phyloP scores from a whole-genome alignment of 2,329 filamentous ascomycete genomes.

The Paradendryphiella salina region DNA sequence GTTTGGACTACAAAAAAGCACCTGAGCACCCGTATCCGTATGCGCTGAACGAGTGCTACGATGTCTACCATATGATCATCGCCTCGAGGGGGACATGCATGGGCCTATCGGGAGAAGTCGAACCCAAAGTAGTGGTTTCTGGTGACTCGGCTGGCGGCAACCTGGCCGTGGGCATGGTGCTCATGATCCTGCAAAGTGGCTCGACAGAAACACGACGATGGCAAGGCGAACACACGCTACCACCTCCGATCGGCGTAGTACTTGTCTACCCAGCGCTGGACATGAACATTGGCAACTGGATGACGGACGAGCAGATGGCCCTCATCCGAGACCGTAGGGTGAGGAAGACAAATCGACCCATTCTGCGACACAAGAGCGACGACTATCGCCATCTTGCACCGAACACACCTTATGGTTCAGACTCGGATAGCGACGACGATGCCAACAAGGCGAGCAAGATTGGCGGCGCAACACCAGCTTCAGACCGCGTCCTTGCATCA shows the following conservation, averaged over 20 bases:
- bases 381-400: constrained; percentile 82
- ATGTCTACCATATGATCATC: constrained; percentile 77
- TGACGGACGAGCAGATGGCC: constrained; percentile 97
- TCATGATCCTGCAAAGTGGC: constrained; percentile 85
- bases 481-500: constrained; percentile 35
- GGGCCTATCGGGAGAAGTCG: constrained; percentile 67
- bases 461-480: constrained; percentile 20
- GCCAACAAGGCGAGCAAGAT: constrained; percentile 16
- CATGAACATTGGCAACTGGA: constrained; percentile 98
- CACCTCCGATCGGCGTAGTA: constrained; percentile 81
- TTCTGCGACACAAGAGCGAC: constrained; percentile 82
- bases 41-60: constrained; percentile 83
- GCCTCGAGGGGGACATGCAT: constrained; percentile 73
- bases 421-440: constrained; percentile 61
- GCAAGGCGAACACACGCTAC: constrained; percentile 58
- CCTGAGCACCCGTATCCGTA: constrained; percentile 85
- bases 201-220: constrained; percentile 60
- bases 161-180: constrained; percentile 74
- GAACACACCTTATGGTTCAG: constrained; percentile 78
- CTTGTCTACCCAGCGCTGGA: constrained; percentile 89
- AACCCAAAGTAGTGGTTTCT: constrained; percentile 71
- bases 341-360: constrained; percentile 74
- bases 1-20: constrained; percentile 87
- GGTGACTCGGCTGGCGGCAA: constrained; percentile 85
- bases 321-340: constrained; percentile 82